Conservation (phyloP, 495 filamentous ascomycete species). For the Tuber melanosporum region DNA sequence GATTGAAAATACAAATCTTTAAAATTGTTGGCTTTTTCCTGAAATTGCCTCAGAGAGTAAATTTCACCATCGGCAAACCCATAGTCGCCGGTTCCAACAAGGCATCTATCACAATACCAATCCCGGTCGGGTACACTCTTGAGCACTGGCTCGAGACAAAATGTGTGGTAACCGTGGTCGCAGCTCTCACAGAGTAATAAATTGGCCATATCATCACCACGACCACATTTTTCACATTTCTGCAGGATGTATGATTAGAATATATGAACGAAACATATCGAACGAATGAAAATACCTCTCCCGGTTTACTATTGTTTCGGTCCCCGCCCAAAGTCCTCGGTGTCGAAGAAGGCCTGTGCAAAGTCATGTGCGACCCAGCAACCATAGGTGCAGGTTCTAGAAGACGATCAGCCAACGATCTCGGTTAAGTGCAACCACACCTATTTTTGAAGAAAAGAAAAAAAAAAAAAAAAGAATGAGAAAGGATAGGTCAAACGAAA, state of each 20-base stretch:
- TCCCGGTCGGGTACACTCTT: conserved; percentile 72
- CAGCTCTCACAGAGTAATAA: conserved; percentile 89
- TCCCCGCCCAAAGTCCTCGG: conserved; percentile 61
- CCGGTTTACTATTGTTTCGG: conserved; percentile 57
- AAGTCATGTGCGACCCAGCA: conserved; percentile 92
- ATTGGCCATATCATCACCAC: conserved; percentile 61
- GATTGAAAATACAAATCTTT: conserved; percentile 87
- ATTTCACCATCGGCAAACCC: conserved; percentile 96
- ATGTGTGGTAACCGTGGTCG: conserved; percentile 78
- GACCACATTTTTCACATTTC: conserved; percentile 85
- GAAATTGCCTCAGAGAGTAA: conserved; percentile 93
- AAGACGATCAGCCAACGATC: conserved; percentile 38
- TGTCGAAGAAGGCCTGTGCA: conserved; percentile 68
- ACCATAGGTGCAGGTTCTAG: conserved; percentile 80
- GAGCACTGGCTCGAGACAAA: conserved; percentile 83
- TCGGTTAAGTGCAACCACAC: conserved; percentile 33
- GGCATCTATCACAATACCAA: conserved; percentile 93
- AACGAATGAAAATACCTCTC: conserved; percentile 57
- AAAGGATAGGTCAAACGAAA: conserved; percentile 20
- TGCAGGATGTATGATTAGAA: conserved; percentile 41
- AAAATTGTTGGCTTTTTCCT: conserved; percentile 91
- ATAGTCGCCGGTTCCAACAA: conserved; percentile 94
- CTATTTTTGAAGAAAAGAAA: conserved; percentile 22
- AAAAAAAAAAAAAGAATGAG: conserved; percentile 25
- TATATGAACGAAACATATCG: conserved; percentile 6